phyloP scores from a whole-genome alignment of 768 basidiomycete species.

The Calocera cornea region DNA sequence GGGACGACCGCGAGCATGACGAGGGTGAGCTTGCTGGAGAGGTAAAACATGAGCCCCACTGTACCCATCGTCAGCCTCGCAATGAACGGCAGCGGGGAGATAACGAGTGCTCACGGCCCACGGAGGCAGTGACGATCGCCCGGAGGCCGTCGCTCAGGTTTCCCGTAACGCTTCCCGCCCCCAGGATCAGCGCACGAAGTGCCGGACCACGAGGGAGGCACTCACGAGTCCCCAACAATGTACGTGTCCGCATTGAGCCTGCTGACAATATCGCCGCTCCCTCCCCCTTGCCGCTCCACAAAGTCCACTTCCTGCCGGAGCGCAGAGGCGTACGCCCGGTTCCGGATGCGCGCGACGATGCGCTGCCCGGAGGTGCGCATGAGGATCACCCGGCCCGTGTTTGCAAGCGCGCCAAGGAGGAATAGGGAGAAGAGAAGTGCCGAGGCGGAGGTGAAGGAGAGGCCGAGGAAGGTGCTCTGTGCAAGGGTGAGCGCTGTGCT shows the following conservation, averaged over 20 bases:
- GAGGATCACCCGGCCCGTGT: constrained; percentile 66
- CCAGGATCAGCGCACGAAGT: background rate
- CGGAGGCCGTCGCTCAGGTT: constrained; percentile 36
- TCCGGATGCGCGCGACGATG: constrained; percentile 76
- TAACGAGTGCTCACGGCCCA: constrained; percentile 59
- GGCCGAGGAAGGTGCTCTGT: constrained; percentile 53
- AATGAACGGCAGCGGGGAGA: background rate
- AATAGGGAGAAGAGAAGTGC: constrained; percentile 58
- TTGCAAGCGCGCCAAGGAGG: constrained; percentile 75
- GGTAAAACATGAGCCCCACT: constrained; percentile 93
- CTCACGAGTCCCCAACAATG: constrained; percentile 83
- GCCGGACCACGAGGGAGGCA: background rate
- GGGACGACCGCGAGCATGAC: constrained; percentile 90
- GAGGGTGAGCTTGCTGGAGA: constrained; percentile 74
- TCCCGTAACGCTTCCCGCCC: constrained; percentile 27
- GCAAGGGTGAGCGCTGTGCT: constrained; percentile 6
- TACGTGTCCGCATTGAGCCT: constrained; percentile 81
- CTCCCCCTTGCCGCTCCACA: constrained; percentile 51
- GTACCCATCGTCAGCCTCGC: background rate
- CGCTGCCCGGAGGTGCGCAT: constrained; percentile 86
- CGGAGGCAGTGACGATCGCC: constrained; percentile 83
- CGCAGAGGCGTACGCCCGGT: constrained; percentile 70
- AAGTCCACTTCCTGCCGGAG: constrained; percentile 84
- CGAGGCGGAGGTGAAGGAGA: constrained; percentile 71
- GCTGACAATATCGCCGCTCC: constrained; percentile 88